Conservation (phyloP, 2,329 filamentous ascomycete species). For the Clarireedia homoeocarpa region DNA sequence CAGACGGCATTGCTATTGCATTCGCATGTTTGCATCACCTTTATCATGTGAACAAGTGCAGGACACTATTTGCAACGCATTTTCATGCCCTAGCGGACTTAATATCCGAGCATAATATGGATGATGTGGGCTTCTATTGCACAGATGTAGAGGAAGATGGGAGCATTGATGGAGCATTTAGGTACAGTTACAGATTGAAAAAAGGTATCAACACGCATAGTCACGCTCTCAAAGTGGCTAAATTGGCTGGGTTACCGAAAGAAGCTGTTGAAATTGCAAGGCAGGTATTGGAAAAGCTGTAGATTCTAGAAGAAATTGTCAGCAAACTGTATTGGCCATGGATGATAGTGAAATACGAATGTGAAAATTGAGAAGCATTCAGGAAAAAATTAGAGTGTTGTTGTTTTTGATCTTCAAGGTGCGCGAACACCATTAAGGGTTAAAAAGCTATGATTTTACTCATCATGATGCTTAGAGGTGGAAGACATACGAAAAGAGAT, state of each 20-base stretch:
- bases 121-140: constrained; percentile 53
- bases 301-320: constrained; percentile 46
- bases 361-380: constrained; percentile 18
- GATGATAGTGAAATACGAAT: constrained; percentile 38
- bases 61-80: constrained; percentile 88
- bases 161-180: constrained; percentile 48
- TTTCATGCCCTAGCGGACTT: constrained; percentile 82
- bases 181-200: constrained; percentile 76
- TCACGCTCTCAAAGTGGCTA: constrained; percentile 92
- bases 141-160: constrained; percentile 76
- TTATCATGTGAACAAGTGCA: constrained; percentile 65
- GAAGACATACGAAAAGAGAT: constrained; percentile 8
- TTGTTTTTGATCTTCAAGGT: constrained; percentile 34
- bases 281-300: constrained; percentile 22
- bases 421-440: constrained; percentile 30
- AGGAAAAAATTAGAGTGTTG: constrained; percentile 37
- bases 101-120: constrained; percentile 46
- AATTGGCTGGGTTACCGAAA: constrained; percentile 73
- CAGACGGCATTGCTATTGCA: constrained; percentile 83
- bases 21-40: constrained; percentile 85
- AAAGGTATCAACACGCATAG: constrained; percentile 78
- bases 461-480: constrained; percentile 27
- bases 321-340: constrained; percentile 31
- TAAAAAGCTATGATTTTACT: constrained; percentile 33
- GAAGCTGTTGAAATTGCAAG: constrained; percentile 60